Evolutionary conservation across 2,329 filamentous ascomycete genomes (phyloP), one percentile per base, ranked within the genome.

Genomic region (Alternaria gaisen): DNA sequence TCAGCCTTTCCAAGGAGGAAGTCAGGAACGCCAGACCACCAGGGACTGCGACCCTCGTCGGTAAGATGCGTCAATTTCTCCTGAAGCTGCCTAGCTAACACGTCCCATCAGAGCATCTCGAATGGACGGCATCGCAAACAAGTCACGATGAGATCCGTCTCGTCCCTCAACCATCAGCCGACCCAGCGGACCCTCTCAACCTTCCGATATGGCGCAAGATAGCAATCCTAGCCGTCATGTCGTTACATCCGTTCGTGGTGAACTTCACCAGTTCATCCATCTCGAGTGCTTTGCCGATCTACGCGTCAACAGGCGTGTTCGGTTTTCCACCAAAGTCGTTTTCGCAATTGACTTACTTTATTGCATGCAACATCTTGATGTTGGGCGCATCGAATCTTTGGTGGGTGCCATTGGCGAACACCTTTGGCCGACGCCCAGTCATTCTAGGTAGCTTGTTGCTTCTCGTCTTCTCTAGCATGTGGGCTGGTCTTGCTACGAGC

Each of bases 391-490:
- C 77, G 0, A 81, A 82, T 55, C 60, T 81, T 55, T 75, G 74
- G 63, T 81, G 79, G 80, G 77, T 81, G 4, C 80, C 80, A 2
- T 51, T 81, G 12, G 72, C 78, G 3, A 80, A 81, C 42, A 78
- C 75, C 0, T 78, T 81, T 53, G 80, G 80, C 7, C 75, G 79
- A 20, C 68, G 80, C 11, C 75, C 79, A 1, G 68, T 82, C 32
- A 69, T 78, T 18, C 73, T 82, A 2, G 22, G 72, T 3, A 74
- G 77, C 36, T 62, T 81, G 32, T 51, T 78, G n/a, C 42, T 81
- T 1, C 67, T 77, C 7, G 65, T 69, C 1, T 63, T 78, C 4
- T 72, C 72, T 14, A 78, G 73, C n/a, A 73, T 80, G 61, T 81
- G 80, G 80, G 77, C 77, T 56, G 80, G 77, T 2, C 61, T 77